A percentile compares a stretch with the other conserved stretches of the same genome.
These are phyloP conservation scores for Nakazawaea sp. DNA, from an alignment of 805 yeast genomes.

Conservation along the genomic window DNA sequence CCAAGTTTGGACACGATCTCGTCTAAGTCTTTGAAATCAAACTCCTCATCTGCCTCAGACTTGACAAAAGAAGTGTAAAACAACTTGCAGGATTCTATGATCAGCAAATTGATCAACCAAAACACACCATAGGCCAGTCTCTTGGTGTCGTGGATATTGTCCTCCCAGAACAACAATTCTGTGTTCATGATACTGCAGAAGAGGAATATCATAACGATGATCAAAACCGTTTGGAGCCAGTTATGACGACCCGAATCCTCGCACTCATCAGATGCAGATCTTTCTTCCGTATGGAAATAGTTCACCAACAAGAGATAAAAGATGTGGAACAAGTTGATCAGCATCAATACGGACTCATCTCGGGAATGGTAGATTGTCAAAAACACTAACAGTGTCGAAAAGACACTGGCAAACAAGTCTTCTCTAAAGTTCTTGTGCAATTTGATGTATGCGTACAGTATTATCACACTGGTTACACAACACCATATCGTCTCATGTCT, in stretches of 20 bases:
- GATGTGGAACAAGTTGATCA: not conserved
- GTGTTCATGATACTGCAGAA: not conserved
- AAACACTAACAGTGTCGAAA: too few relatives aligned
- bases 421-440: too few relatives aligned
- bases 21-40: not conserved
- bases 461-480: too few relatives aligned
- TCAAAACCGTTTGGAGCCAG: too few relatives aligned
- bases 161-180: not conserved
- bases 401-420: too few relatives aligned
- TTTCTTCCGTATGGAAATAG: not conserved
- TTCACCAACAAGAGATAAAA: not conserved
- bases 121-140: too few relatives aligned
- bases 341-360: too few relatives aligned
- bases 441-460: too few relatives aligned
- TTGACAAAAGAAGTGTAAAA: not conserved
- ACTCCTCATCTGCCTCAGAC: not conserved
- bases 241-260: too few relatives aligned
- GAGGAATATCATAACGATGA: not conserved
- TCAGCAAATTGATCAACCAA: slow-evolving; percentile 4
- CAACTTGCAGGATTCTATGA: slow-evolving; percentile 1
- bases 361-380: too few relatives aligned
- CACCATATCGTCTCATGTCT: too few relatives aligned
- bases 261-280: not conserved
- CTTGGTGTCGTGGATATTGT: not conserved
- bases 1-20: not conserved